Evolutionary conservation across 2,329 filamentous ascomycete species (phyloP), one percentile per base, ranked within the genome.

Genomic region (Dactylellina haptotyla): DNA sequence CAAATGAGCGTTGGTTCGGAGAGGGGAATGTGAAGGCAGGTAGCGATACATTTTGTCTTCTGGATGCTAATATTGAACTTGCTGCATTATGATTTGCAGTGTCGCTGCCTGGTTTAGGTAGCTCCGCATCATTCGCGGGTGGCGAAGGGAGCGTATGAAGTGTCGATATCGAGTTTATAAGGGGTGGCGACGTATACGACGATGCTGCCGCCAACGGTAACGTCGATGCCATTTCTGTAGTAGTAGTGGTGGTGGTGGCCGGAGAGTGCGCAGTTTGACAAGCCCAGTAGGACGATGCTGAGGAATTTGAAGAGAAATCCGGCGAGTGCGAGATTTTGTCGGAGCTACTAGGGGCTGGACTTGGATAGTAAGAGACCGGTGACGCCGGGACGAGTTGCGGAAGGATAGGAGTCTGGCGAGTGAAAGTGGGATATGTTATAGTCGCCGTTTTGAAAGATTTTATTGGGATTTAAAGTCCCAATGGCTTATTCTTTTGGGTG

Each of bases 381-480:
- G 69, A 66, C 43, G 69, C 69, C 69, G 69, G 69, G 54, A 73
- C 57, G 28, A 73, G 69, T 46, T 73, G 69, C 5, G 69, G 69
- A 14, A 73, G 54, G 23, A 46, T 62, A 3, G 69, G 69, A 45
- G 69, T 66, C 30, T 66, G 69, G 57, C 69, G 69, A 45, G 69
- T 53, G 48, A 73, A 73, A 30, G 58, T 48, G 57, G 61, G 56
- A 62, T 73, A 73, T 23, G 53, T 73, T 50, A 73, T 48, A 25
- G 69, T 53, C 69, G 69, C 69, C 69, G 69, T 73, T 39, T 73
- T 73, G 69, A 30, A 66, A 41, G 20, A 54, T 43, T 30, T 37
- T 73, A 66, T 73, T 73, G 69, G 69, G 69, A 73, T 65, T 61
- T 41, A 58, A 73, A 73, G 69, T 73, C 69, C 69, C 69, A 73